Base-by-base conservation (phyloP, 2,329 filamentous ascomycete genomes). In the Clonostachys byssicola region DNA sequence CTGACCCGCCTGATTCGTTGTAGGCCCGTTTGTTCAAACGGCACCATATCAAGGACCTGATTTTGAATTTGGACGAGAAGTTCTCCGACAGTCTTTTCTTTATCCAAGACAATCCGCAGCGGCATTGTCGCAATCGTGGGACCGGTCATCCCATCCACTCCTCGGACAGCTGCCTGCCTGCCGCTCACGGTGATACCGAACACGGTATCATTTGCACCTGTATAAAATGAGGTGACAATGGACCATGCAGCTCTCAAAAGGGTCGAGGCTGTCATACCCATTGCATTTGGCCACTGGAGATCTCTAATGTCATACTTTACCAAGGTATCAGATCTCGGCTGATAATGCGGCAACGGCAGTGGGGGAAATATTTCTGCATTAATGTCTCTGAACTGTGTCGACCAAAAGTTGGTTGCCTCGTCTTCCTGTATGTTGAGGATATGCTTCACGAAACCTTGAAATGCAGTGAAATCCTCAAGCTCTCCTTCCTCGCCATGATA, bases 51-150 rank as follows among this genome's bases (percentile, higher is more conserved):
- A 1, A 47, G 20, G 13, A 48, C 42, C 42, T 52, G 47, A 6
- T 40, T 8, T 33, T 61, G 56, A 0, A 60, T 35, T 1, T 56
- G 54, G 16, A 71, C 57, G 9, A 82, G 59, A 46, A 71, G 74
- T 14, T 72, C 58, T 1, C 53, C 50, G 9, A 72, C 59, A 1
- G 58, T 57, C 34, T 42, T 18, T 10, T 41, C 43, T n/a, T 40
- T 43, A 74, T 64, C 59, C 16, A 58, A 7, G 1, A 38, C 16
- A 7, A 61, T 45, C 2, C 58, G 49, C 3, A 60, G 34, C 2
- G 60, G 60, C 2, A 63, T 47, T 3, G 57, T 60, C 14, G 56
- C 53, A 16, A 65, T 54, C 1, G 56, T 56, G 12, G 61, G 60
- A 1, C 55, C 61, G 7, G 53, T 49, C 2, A 60, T 53, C 16